These are phyloP conservation scores for Nakazawaea ishiwadae DNA, from an alignment of 805 yeast species.

Conservation along the genomic window DNA sequence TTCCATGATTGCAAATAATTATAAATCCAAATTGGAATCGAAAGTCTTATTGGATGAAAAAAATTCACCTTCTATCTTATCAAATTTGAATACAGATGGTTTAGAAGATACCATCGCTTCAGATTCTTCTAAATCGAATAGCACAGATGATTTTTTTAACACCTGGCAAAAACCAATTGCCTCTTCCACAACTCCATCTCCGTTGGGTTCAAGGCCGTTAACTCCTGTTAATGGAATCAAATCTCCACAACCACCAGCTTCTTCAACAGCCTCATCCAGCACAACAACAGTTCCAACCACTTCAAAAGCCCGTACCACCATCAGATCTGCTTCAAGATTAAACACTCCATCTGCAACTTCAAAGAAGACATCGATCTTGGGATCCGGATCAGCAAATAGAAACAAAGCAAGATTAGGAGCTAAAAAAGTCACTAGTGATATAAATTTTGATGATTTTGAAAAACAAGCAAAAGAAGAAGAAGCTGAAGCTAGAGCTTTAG, in stretches of 20 bases:
- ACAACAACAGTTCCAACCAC: slow-evolving; percentile 25
- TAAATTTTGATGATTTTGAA: slow-evolving; percentile 59
- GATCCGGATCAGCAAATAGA: slow-evolving; percentile 39
- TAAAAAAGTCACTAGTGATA: slow-evolving; percentile 48
- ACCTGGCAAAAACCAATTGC: slow-evolving; percentile 82
- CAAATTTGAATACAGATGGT: slow-evolving; percentile 45
- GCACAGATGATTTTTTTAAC: slow-evolving; percentile 83
- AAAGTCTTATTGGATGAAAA: slow-evolving; percentile 62
- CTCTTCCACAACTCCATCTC: slow-evolving; percentile 42
- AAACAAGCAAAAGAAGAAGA: slow-evolving; percentile 81
- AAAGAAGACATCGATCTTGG: slow-evolving; percentile 31
- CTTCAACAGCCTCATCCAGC: too few species aligned
- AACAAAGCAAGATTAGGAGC: slow-evolving; percentile 54
- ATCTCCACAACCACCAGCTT: too few species aligned
- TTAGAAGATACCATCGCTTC: slow-evolving; percentile 12
- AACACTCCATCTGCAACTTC: slow-evolving; percentile 17
- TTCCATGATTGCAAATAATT: slow-evolving; percentile 71
- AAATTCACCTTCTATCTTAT: slow-evolving; percentile 69
- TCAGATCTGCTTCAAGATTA: slow-evolving; percentile 23
- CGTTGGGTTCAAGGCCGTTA: slow-evolving; percentile 38
- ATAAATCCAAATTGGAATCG: slow-evolving; percentile 73
- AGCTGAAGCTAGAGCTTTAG: slow-evolving; percentile 55
- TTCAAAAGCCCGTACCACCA: slow-evolving; percentile 24
- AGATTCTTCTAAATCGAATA: slow-evolving; percentile 26
- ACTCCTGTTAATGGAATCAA: slow-evolving; percentile 32